These are phyloP conservation scores for Jaltomata sinuosa DNA, from an alignment of 257 asterid species.

Conservation along the genomic window DNA sequence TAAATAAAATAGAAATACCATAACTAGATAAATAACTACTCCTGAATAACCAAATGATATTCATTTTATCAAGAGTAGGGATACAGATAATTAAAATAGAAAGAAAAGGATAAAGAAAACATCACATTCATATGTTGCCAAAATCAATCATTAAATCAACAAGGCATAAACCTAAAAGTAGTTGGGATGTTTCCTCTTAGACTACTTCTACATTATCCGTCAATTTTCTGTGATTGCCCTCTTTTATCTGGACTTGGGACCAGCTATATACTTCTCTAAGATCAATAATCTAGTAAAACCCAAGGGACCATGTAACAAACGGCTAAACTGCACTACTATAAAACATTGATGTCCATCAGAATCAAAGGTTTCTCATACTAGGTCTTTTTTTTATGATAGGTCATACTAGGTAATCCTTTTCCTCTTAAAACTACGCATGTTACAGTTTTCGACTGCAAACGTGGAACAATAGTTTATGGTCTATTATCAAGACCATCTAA, in stretches of 20 bases:
- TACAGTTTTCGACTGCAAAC: not conserved
- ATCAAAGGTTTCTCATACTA: not conserved
- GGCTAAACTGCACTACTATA: not conserved
- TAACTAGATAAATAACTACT: not conserved
- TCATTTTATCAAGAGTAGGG: not conserved
- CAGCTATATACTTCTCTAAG: not conserved
- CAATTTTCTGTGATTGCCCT: not conserved
- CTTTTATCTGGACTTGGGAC: not conserved
- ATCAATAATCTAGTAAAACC: not conserved
- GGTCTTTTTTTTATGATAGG: not conserved
- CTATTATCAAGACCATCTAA: too few relatives aligned
- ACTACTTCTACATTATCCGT: not conserved
- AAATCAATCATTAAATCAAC: not conserved
- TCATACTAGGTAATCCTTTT: not conserved
- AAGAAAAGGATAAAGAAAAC: not conserved
- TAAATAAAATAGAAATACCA: not conserved
- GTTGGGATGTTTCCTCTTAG: not conserved
- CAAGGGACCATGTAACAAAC: not conserved
- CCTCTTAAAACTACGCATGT: not conserved
- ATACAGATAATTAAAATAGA: not conserved
- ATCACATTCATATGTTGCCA: not conserved
- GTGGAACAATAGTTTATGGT: not conserved
- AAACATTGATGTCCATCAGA: not conserved
- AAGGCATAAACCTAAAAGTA: not conserved
- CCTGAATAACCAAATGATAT: not conserved